Conservation (phyloP, 257 asterid species). For the Nicotiana obtusifolia region DNA sequence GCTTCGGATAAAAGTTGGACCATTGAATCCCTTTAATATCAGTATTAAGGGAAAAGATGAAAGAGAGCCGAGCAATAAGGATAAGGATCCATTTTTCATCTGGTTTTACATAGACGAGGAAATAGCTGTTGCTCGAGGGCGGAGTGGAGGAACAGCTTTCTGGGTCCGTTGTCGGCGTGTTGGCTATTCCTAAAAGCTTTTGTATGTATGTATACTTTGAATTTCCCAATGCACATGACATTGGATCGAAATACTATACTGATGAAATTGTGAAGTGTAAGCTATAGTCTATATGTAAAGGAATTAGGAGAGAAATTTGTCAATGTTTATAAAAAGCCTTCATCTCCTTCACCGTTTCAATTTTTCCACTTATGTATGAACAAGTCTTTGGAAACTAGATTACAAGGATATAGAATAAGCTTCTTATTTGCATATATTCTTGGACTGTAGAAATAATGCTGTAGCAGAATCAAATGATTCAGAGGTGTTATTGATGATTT, state of each 20-base stretch:
- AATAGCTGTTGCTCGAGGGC: constrained; percentile 93
- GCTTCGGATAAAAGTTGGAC: constrained; percentile 69
- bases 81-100: constrained; percentile 68
- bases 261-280: neutral
- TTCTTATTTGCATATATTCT: neutral
- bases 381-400: neutral
- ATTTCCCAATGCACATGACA: neutral
- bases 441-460: neutral
- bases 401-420: neutral
- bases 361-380: neutral
- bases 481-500: neutral
- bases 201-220: neutral
- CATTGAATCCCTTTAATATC: constrained; percentile 60
- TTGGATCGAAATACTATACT: neutral
- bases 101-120: constrained; percentile 95
- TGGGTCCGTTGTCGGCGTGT: constrained; percentile 77
- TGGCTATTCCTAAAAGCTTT: constrained; percentile 14
- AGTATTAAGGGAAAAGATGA: constrained; percentile 62
- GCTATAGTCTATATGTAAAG: neutral
- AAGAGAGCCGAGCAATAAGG: constrained; percentile 65
- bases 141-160: constrained; percentile 90
- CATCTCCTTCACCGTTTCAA: neutral
- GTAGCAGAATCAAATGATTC: neutral
- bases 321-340: neutral
- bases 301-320: neutral